Evolutionary conservation across 768 basidiomycete species (phyloP).

Genomic region (Termitomyces sp.): DNA sequence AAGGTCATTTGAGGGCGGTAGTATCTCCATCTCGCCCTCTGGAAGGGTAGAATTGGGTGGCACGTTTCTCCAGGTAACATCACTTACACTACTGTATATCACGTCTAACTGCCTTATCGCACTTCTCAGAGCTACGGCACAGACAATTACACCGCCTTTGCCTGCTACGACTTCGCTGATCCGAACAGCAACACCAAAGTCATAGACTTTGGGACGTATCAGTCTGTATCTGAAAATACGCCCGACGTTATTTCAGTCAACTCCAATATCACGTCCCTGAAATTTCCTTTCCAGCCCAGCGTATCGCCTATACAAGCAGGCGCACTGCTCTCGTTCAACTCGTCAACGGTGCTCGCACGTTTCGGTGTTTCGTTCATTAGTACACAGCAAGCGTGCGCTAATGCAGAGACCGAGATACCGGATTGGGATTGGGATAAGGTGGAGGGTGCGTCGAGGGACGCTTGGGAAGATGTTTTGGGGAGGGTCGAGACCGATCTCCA

Average conservation of each 20-base stretch:
- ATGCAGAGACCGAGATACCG: conserved; percentile 50
- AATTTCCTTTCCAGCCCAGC: conserved; percentile 30
- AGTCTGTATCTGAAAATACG: conserved; percentile 24
- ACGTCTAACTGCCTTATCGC: neutral
- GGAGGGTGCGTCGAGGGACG: conserved; percentile 26
- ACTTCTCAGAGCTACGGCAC: conserved; percentile 37
- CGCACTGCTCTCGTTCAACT: conserved; percentile 34
- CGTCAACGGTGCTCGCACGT: conserved; percentile 36
- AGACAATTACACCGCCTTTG: conserved; percentile 42
- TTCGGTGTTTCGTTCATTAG: conserved; percentile 55
- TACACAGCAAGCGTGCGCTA: conserved; percentile 46
- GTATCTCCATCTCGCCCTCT: conserved; percentile 23
- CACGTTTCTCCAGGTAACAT: conserved; percentile 36
- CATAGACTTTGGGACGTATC: conserved; percentile 32
- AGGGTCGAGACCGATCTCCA: conserved; percentile 28
- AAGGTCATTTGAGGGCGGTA: conserved; percentile 42
- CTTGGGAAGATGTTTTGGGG: conserved; percentile 39
- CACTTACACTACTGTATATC: neutral
- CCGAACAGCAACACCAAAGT: conserved; percentile 18
- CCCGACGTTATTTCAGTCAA: conserved; percentile 30
- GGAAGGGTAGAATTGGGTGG: conserved; percentile 35
- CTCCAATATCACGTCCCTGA: conserved; percentile 24
- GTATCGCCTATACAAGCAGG: conserved; percentile 39
- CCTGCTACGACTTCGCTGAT: conserved; percentile 40
- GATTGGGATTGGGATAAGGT: conserved; percentile 40